These are phyloP conservation scores for Neonectria sp. DNA, from an alignment of 2,329 filamentous ascomycete genomes.

Conservation along the genomic window DNA sequence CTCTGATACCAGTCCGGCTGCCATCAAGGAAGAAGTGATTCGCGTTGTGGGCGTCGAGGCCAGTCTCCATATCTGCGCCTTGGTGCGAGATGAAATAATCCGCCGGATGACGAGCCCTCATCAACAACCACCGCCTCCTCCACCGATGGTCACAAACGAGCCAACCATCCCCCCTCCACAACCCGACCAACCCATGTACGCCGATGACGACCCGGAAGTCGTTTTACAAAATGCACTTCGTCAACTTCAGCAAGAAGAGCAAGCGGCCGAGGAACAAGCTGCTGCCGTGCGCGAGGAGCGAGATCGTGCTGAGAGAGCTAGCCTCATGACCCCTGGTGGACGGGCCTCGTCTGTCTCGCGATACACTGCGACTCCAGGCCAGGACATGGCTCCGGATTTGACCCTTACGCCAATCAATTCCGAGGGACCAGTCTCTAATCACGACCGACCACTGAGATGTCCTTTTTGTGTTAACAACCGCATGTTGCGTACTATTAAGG, in stretches of 20 bases:
- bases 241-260: constrained; percentile 72
- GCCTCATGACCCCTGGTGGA: constrained; percentile 51
- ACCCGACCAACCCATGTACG: constrained; percentile 58
- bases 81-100: constrained; percentile 72
- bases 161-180: constrained; percentile 49
- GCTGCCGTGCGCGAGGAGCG: constrained; percentile 68
- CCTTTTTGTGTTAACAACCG: constrained; percentile 75
- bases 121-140: constrained; percentile 41
- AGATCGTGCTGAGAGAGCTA: constrained; percentile 62
- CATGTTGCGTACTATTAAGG: constrained; percentile 73
- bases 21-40: constrained; percentile 71
- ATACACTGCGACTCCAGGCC: constrained; percentile 52
- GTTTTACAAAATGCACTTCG: constrained; percentile 72
- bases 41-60: constrained; percentile 70
- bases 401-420: constrained; percentile 70
- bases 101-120: constrained; percentile 52
- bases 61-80: constrained; percentile 67
- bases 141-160: constrained; percentile 46
- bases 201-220: constrained; percentile 70
- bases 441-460: constrained; percentile 68
- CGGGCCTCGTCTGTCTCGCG: constrained; percentile 51
- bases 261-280: constrained; percentile 71
- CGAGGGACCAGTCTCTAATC: constrained; percentile 60
- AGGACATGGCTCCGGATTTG: constrained; percentile 59
- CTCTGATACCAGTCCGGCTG: constrained; percentile 71